Evolutionary conservation across 768 basidiomycete genomes (phyloP).

Genomic region (Bullera alba): DNA sequence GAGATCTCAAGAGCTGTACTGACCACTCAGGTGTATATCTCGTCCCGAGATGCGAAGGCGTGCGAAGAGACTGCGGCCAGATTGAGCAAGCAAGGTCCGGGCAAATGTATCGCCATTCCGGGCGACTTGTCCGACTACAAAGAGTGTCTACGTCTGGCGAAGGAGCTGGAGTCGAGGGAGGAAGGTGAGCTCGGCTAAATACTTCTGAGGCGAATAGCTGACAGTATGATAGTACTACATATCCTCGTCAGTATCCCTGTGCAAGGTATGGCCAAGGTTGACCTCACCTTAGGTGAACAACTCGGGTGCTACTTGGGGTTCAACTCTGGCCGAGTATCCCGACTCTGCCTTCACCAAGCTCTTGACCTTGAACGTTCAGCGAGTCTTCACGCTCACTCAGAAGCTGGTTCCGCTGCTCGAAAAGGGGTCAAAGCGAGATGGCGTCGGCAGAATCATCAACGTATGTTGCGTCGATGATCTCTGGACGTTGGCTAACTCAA

Average conservation of each 20-base stretch:
- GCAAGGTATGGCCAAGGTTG: not conserved
- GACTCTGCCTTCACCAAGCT: conserved; percentile 60
- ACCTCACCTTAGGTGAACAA: conserved; percentile 53
- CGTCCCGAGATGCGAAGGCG: conserved; percentile 55
- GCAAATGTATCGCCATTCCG: conserved; percentile 54
- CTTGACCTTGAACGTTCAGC: conserved; percentile 57
- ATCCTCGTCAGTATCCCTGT: conserved; percentile 13
- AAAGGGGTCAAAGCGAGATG: conserved; percentile 49
- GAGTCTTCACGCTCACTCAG: conserved; percentile 61
- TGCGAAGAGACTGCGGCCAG: conserved; percentile 54
- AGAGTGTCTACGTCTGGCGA: conserved; percentile 54
- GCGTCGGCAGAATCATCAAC: conserved; percentile 54
- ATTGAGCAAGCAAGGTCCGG: conserved; percentile 54
- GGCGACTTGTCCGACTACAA: conserved; percentile 55
- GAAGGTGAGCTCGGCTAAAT: conserved; percentile 37
- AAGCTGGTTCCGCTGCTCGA: conserved; percentile 57
- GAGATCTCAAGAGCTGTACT: not conserved
- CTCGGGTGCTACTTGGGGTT: conserved; percentile 51
- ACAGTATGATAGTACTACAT: conserved; percentile 48
- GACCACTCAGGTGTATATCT: conserved; percentile 53
- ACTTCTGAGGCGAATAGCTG: not conserved
- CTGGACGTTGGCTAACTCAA: not conserved
- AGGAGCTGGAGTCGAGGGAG: conserved; percentile 54
- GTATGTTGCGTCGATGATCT: conserved; percentile 43
- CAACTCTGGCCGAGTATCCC: conserved; percentile 43